A percentile compares a stretch with the other conserved stretches of the same genome.
Evolutionary conservation across 805 yeast genomes (phyloP).

Genomic region (Saccharomyces kudriavzevii): DNA sequence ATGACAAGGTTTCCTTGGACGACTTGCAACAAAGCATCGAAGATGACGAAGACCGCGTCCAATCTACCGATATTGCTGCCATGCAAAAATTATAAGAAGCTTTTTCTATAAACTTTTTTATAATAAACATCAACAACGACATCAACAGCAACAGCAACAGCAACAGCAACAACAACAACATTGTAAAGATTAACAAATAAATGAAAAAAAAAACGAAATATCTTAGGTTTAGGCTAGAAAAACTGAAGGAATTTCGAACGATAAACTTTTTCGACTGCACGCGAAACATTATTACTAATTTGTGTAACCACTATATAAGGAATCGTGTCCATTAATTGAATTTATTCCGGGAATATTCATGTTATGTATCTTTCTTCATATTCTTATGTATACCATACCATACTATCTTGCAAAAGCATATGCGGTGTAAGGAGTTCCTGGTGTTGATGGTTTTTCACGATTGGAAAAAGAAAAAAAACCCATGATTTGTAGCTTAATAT

Average conservation of each 20-base stretch:
- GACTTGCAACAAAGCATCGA: slow-evolving; percentile 69
- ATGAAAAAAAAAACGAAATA: not conserved
- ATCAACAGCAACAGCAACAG: no score
- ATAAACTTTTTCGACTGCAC: slow-evolving; percentile 1
- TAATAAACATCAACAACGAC: not conserved
- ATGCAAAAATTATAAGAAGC: slow-evolving; percentile 83
- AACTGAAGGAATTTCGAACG: not conserved
- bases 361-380: not conserved
- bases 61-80: slow-evolving; percentile 97
- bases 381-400: not conserved
- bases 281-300: not conserved
- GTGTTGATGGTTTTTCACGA: not conserved
- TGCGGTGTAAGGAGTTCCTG: not conserved
- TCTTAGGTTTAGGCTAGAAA: not conserved
- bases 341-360: not conserved
- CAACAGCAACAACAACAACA: not conserved
- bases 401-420: not conserved
- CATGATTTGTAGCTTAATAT: not conserved
- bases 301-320: not conserved
- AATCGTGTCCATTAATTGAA: not conserved
- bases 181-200: not conserved
- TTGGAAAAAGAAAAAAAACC: not conserved
- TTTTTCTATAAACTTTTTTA: not conserved
- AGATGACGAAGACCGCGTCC: slow-evolving; percentile 98
- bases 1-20: slow-evolving; percentile 87